Conservation (phyloP, 345 rosid genomes). For the Salix udensis region DNA sequence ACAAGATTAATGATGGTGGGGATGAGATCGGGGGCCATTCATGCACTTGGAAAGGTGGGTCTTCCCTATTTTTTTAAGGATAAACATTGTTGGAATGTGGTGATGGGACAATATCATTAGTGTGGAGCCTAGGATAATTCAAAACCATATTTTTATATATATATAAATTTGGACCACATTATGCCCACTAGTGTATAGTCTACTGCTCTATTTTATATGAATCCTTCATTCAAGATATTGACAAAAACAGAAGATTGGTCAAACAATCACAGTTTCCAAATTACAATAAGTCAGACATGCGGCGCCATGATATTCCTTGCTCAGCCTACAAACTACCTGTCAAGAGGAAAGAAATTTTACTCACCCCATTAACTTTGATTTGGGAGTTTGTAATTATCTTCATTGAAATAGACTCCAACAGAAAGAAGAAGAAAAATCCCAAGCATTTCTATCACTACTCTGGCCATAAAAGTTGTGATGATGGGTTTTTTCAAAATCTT, state of each 20-base stretch:
- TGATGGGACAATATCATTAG: conserved; percentile 43
- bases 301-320: conserved; percentile 1
- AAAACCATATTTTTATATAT: conserved; percentile 4
- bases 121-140: conserved; percentile 35
- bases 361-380: background rate
- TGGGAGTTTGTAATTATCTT: background rate
- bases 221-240: conserved; percentile 9
- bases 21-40: conserved; percentile 19
- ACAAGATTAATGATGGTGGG: conserved; percentile 33
- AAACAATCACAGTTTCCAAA: conserved; percentile 8
- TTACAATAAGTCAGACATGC: conserved; percentile 2
- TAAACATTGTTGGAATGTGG: conserved; percentile 39
- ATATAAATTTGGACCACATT: conserved; percentile 33
- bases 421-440: too few relatives aligned
- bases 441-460: conserved; percentile 1
- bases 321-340: background rate
- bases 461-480: conserved; percentile 2
- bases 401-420: conserved; percentile 6
- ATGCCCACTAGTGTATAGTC: conserved; percentile 12
- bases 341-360: background rate
- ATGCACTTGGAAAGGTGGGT: conserved; percentile 20
- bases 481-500: conserved; percentile 2
- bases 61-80: conserved; percentile 10
- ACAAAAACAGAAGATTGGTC: conserved; percentile 17
- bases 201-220: background rate